phyloP scores from a whole-genome alignment of 2,329 filamentous ascomycete genomes.

The Colletotrichum sublineola region DNA sequence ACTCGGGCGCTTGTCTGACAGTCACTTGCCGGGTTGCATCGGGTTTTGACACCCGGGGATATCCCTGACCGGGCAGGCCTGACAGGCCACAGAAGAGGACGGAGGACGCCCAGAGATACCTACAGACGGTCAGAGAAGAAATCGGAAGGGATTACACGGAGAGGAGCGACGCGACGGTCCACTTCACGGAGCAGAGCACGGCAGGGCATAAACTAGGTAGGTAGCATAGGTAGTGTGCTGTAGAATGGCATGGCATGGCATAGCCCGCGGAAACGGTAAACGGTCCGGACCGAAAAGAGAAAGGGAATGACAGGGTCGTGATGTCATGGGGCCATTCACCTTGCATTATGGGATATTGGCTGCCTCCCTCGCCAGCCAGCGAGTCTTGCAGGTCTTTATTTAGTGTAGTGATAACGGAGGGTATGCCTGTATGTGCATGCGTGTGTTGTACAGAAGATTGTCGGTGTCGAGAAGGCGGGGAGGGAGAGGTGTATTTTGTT shows the following conservation, averaged over 20 bases:
- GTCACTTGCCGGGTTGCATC: slow-evolving; percentile 14
- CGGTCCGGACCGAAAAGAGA: slow-evolving; percentile 19
- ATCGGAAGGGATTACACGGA: not conserved
- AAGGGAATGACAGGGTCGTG: not conserved
- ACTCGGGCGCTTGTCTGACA: not conserved
- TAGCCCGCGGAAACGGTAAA: slow-evolving; percentile 3
- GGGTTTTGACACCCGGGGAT: not conserved
- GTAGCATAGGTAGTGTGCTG: too few relatives aligned
- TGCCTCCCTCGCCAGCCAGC: not conserved
- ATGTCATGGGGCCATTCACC: slow-evolving; percentile 4
- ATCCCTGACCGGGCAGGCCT: not conserved
- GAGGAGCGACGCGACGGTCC: too few relatives aligned
- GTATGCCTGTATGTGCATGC: not conserved
- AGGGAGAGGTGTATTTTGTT: not conserved
- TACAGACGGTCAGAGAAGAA: slow-evolving; percentile 7
- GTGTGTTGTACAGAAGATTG: not conserved
- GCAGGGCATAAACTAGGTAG: too few relatives aligned
- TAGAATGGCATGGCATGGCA: too few relatives aligned
- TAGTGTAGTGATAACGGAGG: not conserved
- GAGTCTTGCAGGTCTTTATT: too few relatives aligned
- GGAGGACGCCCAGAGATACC: not conserved
- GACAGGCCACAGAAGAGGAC: not conserved
- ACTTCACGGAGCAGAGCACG: too few relatives aligned
- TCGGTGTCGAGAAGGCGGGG: not conserved
- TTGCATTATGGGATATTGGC: not conserved